These are phyloP conservation scores for Jamesozyma gamospora DNA, from an alignment of 805 yeast species.

Conservation along the genomic window DNA sequence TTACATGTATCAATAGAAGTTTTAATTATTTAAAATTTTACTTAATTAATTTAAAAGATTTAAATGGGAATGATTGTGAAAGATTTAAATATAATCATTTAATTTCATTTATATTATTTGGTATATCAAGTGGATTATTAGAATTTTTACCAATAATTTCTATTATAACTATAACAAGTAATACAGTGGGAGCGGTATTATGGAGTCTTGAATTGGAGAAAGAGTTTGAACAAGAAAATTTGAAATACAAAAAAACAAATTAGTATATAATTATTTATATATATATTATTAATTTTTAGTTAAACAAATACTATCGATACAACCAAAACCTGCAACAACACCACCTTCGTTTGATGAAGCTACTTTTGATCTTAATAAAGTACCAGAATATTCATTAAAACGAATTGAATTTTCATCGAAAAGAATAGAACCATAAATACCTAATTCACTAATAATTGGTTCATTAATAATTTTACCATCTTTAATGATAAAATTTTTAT, in stretches of 20 bases:
- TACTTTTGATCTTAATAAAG: slow-evolving; percentile 80
- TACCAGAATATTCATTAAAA: slow-evolving; percentile 66
- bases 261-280: slow-evolving; percentile 1
- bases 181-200: slow-evolving; percentile 52
- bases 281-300: background rate
- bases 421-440: slow-evolving; percentile 75
- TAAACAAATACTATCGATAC: slow-evolving; percentile 67
- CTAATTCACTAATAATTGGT: slow-evolving; percentile 80
- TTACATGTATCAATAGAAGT: slow-evolving; percentile 23
- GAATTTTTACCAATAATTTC: slow-evolving; percentile 48
- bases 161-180: slow-evolving; percentile 46
- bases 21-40: slow-evolving; percentile 19
- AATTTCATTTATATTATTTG: slow-evolving; percentile 39
- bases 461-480: slow-evolving; percentile 54
- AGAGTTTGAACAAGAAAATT: background rate
- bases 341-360: slow-evolving; percentile 93
- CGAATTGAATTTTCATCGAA: slow-evolving; percentile 58
- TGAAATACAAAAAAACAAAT: background rate
- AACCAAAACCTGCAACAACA: slow-evolving; percentile 97
- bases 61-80: slow-evolving; percentile 23
- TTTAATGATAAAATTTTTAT: slow-evolving; percentile 60
- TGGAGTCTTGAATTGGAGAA: slow-evolving; percentile 36
- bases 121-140: slow-evolving; percentile 39
- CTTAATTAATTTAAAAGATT: slow-evolving; percentile 11
- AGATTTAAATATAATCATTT: slow-evolving; percentile 29